Evolutionary conservation across 352 stramenopile species (phyloP), one percentile per base, ranked within the genome.

Genomic region (Thalassiosira exigua): DNA sequence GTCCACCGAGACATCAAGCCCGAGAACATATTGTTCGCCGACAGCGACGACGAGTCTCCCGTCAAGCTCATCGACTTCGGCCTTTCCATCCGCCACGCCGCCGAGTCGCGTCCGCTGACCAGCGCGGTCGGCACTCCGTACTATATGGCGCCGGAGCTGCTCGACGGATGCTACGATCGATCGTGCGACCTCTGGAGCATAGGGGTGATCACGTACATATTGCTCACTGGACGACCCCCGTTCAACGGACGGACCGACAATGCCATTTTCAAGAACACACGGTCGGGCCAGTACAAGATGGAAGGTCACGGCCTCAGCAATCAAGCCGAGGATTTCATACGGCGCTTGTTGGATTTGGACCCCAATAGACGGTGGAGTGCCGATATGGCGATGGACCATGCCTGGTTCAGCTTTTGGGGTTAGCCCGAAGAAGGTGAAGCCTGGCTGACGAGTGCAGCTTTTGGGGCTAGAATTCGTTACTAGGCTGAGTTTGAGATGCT

Each of bases 141-240:
- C 71, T 97, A 95, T 58, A 90, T 95, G 33, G 84, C 90, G 26
- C 93, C 92, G 17, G 93, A 96, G 61, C 80, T 96, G 14, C 58
- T 96, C 9, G 61, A 86, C 33, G 50, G 79, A n/a, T 71, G 87
- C 33, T 98, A 98, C 70, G 95, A 96, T 82, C 96, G 97, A 81
- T 95, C 91, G 33, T 98, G 95, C 75, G 96, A 98, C 74, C 87
- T 98, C 46, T 98, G 95, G 95, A 96, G 89, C 42, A 97, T 98
- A 69, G 90, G 90, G 21, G 62, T 86, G 22, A 95, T 81, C 21
- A 30, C 64, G 4, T 89, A 89, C 69, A 82, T 84, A 22, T 41
- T 88, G 0, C 21, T 88, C 17, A 90, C 79, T 50, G 81, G 74
- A 4, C 88, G 83, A 54, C 61, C 77, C 12, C 87, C 82, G 5